Evolutionary conservation across 495 filamentous ascomycete species (phyloP), one percentile per base, ranked within the genome.

Genomic region (Talaromyces proteolyticus): DNA sequence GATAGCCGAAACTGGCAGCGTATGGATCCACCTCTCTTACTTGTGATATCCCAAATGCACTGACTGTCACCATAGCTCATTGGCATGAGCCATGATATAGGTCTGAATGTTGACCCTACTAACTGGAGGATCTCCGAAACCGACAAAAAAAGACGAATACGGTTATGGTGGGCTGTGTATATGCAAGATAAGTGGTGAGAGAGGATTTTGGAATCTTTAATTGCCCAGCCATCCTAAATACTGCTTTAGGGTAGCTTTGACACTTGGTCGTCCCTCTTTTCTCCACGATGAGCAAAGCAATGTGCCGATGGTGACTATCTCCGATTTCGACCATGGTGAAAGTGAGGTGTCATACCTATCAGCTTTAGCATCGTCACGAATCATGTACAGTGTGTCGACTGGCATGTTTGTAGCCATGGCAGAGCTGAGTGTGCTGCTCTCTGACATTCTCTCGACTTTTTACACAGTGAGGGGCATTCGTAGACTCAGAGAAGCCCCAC

Each of bases 191-290:
- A 80, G 54, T 82, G 77, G 77, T n/a, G n/a, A n/a, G n/a, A n/a
- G n/a, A n/a, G n/a, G n/a, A n/a, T n/a, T n/a, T n/a, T n/a, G n/a
- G n/a, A n/a, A n/a, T n/a, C n/a, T n/a, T n/a, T n/a, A n/a, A n/a
- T n/a, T n/a, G n/a, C n/a, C n/a, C n/a, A n/a, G n/a, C n/a, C n/a
- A n/a, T n/a, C n/a, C n/a, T n/a, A n/a, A n/a, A n/a, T n/a, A n/a
- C n/a, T n/a, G n/a, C n/a, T n/a, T n/a, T n/a, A n/a, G n/a, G n/a
- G 71, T 72, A 7, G 72, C 77, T 1, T 69, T 92, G 6, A 82
- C 87, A 26, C 84, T 91, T 54, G 88, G 88, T 34, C 81, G 89
- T 16, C 88, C 89, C 6, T 89, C 86, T 14, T 86, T 90, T 57
- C 87, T 57, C 82, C 84, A 55, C 67, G 75, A 44, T 76, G 83